phyloP scores from a whole-genome alignment of 306 rosid species.

The Gastrolobium bilobum region DNA sequence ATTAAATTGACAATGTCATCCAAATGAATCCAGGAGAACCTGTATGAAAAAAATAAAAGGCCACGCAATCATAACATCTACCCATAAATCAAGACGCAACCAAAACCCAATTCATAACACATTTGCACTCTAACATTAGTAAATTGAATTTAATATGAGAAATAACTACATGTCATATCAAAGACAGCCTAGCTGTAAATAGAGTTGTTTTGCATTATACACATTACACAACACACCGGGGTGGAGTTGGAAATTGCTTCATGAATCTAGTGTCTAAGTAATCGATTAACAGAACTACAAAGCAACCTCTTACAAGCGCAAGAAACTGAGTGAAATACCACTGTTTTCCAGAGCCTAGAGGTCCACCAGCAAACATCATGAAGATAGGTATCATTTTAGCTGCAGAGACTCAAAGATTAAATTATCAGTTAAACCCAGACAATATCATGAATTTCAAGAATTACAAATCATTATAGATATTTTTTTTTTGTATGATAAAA shows the following conservation, averaged over 20 bases:
- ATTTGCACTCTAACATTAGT: constrained; percentile 24
- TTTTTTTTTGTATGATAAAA: not conserved
- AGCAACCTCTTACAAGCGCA: constrained; percentile 32
- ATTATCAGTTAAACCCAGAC: constrained; percentile 36
- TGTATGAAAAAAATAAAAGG: constrained; percentile 32
- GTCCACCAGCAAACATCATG: constrained; percentile 98
- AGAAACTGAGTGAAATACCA: constrained; percentile 68
- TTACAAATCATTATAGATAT: not conserved
- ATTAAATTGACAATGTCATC: constrained; percentile 92
- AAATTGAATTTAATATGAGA: constrained; percentile 2
- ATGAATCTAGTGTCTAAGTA: constrained; percentile 1
- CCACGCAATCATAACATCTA: constrained; percentile 24
- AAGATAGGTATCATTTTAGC: constrained; percentile 98
- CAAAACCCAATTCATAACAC: constrained; percentile 18
- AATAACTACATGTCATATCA: not conserved
- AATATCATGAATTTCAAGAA: constrained; percentile 34
- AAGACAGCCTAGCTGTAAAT: not conserved
- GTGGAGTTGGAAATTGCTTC: constrained; percentile 16
- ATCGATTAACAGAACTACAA: constrained; percentile 31
- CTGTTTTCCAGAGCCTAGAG: constrained; percentile 93
- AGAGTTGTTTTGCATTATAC: constrained; percentile 1
- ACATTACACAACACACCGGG: constrained; percentile 4
- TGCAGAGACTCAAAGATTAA: constrained; percentile 58
- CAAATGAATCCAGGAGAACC: constrained; percentile 99
- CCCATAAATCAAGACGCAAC: constrained; percentile 3